Evolutionary conservation across 805 yeast genomes (phyloP).

Genomic region (Kregervanrija delftensis): DNA sequence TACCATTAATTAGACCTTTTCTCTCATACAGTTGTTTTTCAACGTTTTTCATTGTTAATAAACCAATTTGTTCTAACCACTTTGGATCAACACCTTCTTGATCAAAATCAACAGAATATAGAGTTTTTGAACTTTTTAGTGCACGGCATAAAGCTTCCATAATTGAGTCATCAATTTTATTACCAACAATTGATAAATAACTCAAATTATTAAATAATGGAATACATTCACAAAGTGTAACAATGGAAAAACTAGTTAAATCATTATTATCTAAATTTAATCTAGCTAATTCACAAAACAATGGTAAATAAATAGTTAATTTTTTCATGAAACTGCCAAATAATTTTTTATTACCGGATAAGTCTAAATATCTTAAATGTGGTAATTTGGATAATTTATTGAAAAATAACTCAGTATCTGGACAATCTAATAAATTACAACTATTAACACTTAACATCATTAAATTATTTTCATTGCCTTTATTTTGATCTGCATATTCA

Average conservation of each 20-base stretch:
- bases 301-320: constrained; percentile 59
- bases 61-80: constrained; percentile 65
- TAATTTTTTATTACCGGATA: constrained; percentile 61
- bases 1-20: constrained; percentile 2
- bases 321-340: constrained; percentile 57
- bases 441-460: constrained; percentile 57
- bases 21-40: constrained; percentile 37
- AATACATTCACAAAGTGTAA: constrained; percentile 57
- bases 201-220: constrained; percentile 61
- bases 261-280: constrained; percentile 68
- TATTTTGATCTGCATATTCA: constrained; percentile 21
- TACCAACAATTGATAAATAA: constrained; percentile 65
- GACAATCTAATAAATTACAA: constrained; percentile 48
- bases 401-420: constrained; percentile 43
- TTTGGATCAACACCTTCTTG: constrained; percentile 51
- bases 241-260: constrained; percentile 47
- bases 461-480: constrained; percentile 20
- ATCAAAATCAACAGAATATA: constrained; percentile 66
- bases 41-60: constrained; percentile 79
- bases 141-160: constrained; percentile 64
- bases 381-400: constrained; percentile 47
- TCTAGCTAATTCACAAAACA: constrained; percentile 55
- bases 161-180: constrained; percentile 50
- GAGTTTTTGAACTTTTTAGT: constrained; percentile 55
- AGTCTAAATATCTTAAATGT: constrained; percentile 62